Evolutionary conservation across 495 filamentous ascomycete species (phyloP).

Genomic region (Xylaria palmicola): DNA sequence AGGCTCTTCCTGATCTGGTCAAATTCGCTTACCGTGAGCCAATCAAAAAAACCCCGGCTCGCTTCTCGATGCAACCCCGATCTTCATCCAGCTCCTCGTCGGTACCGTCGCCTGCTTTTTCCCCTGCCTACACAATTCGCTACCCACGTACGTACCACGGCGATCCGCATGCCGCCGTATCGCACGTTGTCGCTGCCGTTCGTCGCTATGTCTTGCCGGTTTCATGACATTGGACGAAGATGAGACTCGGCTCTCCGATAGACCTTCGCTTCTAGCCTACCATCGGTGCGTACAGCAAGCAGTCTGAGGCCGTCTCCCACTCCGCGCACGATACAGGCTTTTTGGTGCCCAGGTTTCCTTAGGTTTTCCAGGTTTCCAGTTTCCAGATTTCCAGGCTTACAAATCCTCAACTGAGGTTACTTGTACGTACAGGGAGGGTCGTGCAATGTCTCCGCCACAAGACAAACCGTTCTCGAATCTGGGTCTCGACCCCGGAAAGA

Average conservation of each 20-base stretch:
- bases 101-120: neutral
- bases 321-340: too few species aligned
- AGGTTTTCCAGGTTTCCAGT: too few species aligned
- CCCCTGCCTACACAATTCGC: neutral
- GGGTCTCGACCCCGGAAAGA: neutral
- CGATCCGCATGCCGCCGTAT: neutral
- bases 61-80: slow-evolving; percentile 38
- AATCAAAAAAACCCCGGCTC: slow-evolving; percentile 48
- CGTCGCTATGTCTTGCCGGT: neutral
- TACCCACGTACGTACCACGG: neutral
- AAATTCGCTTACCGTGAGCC: slow-evolving; percentile 45
- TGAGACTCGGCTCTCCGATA: neutral
- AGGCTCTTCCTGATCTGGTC: slow-evolving; percentile 20
- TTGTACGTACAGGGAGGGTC: too few species aligned
- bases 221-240: neutral
- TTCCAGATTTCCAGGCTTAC: neutral
- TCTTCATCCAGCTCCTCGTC: neutral
- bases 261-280: neutral
- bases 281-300: neutral
- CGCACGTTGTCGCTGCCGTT: too few species aligned
- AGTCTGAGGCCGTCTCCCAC: too few species aligned
- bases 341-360: too few species aligned
- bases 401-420: too few species aligned
- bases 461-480: neutral
- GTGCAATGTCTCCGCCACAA: neutral